phyloP scores from a whole-genome alignment of 139 green algal genomes.

The Gonium pectorale region DNA sequence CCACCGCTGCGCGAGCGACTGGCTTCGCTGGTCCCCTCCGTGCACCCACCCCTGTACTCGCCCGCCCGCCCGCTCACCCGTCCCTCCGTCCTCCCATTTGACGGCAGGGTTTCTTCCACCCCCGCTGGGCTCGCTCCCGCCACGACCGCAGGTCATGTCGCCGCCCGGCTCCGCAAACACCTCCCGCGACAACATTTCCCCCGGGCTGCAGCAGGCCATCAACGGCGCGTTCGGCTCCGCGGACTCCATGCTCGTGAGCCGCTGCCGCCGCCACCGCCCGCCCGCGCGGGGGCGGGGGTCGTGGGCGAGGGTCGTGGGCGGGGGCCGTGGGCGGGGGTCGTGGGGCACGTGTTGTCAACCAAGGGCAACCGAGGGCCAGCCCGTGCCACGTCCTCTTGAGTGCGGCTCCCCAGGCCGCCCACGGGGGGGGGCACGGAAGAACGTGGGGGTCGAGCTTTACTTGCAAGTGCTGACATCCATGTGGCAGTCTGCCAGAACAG shows the following conservation, averaged over 20 bases:
- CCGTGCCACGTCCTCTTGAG: neutral
- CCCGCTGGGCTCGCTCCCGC: no score
- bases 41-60: no score
- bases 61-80: no score
- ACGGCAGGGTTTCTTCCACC: no score
- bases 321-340: neutral
- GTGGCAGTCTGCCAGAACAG: no score
- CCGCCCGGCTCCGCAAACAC: slow-evolving; percentile 18
- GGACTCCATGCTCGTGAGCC: slow-evolving; percentile 64
- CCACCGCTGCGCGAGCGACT: no score
- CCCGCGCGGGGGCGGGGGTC: neutral
- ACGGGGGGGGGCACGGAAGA: neutral
- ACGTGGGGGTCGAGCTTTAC: no score
- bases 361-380: neutral
- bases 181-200: slow-evolving; percentile 23
- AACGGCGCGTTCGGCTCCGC: slow-evolving; percentile 63
- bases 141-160: slow-evolving; percentile 33
- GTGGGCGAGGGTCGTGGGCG: neutral
- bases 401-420: neutral
- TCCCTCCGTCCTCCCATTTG: no score
- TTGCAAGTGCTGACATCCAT: no score
- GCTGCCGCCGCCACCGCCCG: no score
- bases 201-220: slow-evolving; percentile 66
- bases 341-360: neutral
- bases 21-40: no score